These are phyloP conservation scores for Alternaria tenuissima DNA, from an alignment of 2,329 filamentous ascomycete species.

Conservation along the genomic window DNA sequence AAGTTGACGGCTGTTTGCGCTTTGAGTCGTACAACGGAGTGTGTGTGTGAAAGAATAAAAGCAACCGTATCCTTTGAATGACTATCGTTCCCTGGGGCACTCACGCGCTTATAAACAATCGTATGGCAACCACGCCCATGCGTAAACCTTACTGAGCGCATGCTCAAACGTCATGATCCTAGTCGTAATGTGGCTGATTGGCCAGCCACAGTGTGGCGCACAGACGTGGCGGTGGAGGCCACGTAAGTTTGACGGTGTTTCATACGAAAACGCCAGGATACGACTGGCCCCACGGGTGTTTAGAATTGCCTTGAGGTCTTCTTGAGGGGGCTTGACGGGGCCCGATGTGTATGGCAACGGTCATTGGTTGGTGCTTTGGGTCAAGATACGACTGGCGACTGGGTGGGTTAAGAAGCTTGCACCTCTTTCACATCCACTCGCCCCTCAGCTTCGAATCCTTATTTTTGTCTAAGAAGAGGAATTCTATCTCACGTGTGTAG, in stretches of 20 bases:
- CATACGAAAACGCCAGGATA: neutral
- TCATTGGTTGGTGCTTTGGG: neutral
- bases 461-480: neutral
- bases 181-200: neutral
- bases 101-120: neutral
- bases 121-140: neutral
- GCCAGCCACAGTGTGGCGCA: constrained; percentile 8
- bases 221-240: neutral
- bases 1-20: neutral
- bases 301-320: no score
- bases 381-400: neutral
- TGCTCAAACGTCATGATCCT: constrained; percentile 3
- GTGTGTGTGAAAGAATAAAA: neutral
- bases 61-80: neutral
- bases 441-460: neutral
- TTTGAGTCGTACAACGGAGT: neutral
- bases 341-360: no score
- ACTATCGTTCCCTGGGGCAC: neutral
- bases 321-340: no score
- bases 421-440: neutral
- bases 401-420: neutral
- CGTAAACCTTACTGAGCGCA: constrained; percentile 4
- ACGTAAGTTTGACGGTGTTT: neutral
- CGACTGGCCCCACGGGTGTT: no score
- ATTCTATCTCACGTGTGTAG: neutral